Conservation (phyloP, 2,329 filamentous ascomycete genomes). For the Byssochlamys sp. region DNA sequence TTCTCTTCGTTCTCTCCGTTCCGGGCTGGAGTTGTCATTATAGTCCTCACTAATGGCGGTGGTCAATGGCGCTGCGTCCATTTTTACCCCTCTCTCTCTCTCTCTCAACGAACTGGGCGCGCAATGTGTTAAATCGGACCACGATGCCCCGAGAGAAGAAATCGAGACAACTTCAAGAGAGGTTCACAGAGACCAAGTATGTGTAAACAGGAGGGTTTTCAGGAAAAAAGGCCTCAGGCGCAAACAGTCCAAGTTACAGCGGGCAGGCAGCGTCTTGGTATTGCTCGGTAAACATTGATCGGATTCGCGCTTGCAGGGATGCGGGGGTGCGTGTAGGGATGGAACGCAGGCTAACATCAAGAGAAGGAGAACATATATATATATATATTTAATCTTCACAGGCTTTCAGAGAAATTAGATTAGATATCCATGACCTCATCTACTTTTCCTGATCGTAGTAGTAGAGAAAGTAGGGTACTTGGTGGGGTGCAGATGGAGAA, state of each 20-base stretch:
- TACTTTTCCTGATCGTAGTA: not conserved
- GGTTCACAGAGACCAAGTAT: not conserved
- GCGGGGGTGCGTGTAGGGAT: not conserved
- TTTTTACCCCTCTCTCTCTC: not conserved
- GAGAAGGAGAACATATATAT: not conserved
- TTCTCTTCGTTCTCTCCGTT: slow-evolving; percentile 8
- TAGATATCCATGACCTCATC: not conserved
- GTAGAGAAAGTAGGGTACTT: not conserved
- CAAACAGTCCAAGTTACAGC: not conserved
- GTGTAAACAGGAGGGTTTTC: not conserved
- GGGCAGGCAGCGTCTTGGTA: not conserved
- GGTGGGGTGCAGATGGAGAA: not conserved
- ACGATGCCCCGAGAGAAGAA: not conserved
- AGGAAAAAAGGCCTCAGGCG: not conserved
- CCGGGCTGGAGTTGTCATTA: slow-evolving; percentile 6
- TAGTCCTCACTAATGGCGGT: slow-evolving; percentile 8
- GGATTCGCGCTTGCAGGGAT: not conserved
- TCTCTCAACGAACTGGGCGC: not conserved
- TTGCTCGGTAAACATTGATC: not conserved
- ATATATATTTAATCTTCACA: not conserved
- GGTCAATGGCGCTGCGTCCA: slow-evolving; percentile 12
- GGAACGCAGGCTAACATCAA: not conserved
- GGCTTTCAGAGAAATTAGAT: not conserved
- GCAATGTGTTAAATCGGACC: not conserved
- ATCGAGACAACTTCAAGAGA: not conserved